A percentile compares a stretch with the other conserved stretches of the same genome.
These are phyloP conservation scores for Mucor indicus DNA, from an alignment of 371 early-diverging fungal species.

Conservation along the genomic window DNA sequence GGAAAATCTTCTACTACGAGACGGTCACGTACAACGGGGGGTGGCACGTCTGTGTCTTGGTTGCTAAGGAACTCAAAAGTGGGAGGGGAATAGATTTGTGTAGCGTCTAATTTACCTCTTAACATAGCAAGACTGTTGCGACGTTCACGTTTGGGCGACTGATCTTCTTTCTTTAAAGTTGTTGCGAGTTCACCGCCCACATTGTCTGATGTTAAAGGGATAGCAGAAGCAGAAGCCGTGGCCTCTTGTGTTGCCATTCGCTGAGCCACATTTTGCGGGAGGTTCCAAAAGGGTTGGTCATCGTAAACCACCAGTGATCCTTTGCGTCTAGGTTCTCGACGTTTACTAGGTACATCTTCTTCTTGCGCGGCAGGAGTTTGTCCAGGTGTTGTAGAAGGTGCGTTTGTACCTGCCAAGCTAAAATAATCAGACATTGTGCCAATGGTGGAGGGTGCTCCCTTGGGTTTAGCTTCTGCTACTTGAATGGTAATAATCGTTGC, in stretches of 20 bases:
- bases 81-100: constrained; percentile 60
- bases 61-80: constrained; percentile 33
- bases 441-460: constrained; percentile 22
- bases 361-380: constrained; percentile 19
- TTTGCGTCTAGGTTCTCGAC: constrained; percentile 42
- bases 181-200: constrained; percentile 21
- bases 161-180: constrained; percentile 8
- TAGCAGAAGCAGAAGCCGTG: constrained; percentile 21
- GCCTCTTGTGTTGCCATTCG: constrained; percentile 23
- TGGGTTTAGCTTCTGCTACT: constrained; percentile 25
- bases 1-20: constrained; percentile 68
- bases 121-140: constrained; percentile 27
- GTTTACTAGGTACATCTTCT: constrained; percentile 22
- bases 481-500: constrained; percentile 40
- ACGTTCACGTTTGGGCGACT: constrained; percentile 3
- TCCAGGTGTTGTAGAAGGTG: constrained; percentile 10
- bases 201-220: constrained; percentile 18
- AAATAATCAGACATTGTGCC: constrained; percentile 21
- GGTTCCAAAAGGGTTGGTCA: constrained; percentile 46
- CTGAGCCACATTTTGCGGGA: constrained; percentile 19
- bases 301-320: constrained; percentile 66
- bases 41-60: constrained; percentile 68
- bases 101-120: constrained; percentile 24
- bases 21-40: constrained; percentile 59
- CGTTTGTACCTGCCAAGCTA: constrained; percentile 20